Conservation (phyloP, 2,329 filamentous ascomycete species). For the Fusarium proliferatum region DNA sequence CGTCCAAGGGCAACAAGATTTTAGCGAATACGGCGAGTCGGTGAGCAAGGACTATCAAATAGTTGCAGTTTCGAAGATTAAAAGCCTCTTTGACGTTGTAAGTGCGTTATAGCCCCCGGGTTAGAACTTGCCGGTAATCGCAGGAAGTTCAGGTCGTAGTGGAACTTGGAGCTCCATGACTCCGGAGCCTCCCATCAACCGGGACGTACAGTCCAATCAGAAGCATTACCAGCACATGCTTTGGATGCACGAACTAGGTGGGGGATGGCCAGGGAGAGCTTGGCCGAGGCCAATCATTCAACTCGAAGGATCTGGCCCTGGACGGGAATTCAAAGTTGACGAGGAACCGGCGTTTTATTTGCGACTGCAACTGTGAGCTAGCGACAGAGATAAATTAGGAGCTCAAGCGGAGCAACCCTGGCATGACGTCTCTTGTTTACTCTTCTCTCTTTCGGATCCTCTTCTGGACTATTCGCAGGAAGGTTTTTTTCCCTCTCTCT, state of each 20-base stretch:
- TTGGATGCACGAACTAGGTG: conserved; percentile 37
- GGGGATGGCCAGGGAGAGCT: conserved; percentile 29
- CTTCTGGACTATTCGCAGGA: conserved; percentile 1
- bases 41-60: conserved; percentile 25
- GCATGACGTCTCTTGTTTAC: conserved; percentile 36
- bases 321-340: conserved; percentile 20
- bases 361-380: conserved; percentile 26
- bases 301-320: conserved; percentile 23
- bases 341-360: conserved; percentile 14
- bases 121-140: conserved; percentile 29
- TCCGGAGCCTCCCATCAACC: conserved; percentile 45
- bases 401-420: conserved; percentile 22
- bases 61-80: conserved; percentile 14
- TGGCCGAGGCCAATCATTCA: conserved; percentile 33
- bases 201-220: conserved; percentile 47
- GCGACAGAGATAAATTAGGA: conserved; percentile 25
- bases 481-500: conserved; percentile 7
- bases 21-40: conserved; percentile 29
- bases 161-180: conserved; percentile 40
- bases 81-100: conserved; percentile 25
- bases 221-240: conserved; percentile 36
- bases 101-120: conserved; percentile 5
- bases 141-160: conserved; percentile 27
- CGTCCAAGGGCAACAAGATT: conserved; percentile 16
- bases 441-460: conserved; percentile 30